A percentile compares a stretch with the other conserved stretches of the same genome.
These are phyloP conservation scores for Zymoseptoria tritici DNA, from an alignment of 2,329 filamentous ascomycete genomes.

Conservation along the genomic window DNA sequence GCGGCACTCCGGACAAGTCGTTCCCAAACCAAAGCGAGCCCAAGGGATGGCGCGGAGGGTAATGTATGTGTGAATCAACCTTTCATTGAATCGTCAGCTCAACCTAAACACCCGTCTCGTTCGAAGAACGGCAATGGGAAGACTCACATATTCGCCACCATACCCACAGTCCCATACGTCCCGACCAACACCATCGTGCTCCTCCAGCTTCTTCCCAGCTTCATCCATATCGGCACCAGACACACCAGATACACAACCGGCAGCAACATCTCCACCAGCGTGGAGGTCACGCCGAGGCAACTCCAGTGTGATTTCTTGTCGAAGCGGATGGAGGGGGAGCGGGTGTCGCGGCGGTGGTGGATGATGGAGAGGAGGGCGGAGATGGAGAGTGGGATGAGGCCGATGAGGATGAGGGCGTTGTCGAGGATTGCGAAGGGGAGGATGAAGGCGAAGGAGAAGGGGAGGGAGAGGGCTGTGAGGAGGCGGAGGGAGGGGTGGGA, in stretches of 20 bases:
- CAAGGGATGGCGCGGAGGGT: slow-evolving; percentile 7
- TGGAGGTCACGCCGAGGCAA: neutral
- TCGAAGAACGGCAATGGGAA: no score
- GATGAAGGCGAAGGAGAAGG: slow-evolving; percentile 14
- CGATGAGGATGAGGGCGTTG: slow-evolving; percentile 6
- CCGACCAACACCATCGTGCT: slow-evolving; percentile 7
- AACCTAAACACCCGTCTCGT: no score
- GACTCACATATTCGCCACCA: slow-evolving; percentile 18
- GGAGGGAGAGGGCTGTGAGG: slow-evolving; percentile 8
- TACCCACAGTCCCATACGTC: slow-evolving; percentile 12
- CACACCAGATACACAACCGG: slow-evolving; percentile 7
- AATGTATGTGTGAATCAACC: slow-evolving; percentile 15
- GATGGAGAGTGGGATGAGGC: slow-evolving; percentile 16
- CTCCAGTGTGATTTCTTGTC: neutral
- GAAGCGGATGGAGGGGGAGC: neutral
- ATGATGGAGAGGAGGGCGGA: slow-evolving; percentile 6
- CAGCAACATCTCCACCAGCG: slow-evolving; percentile 9
- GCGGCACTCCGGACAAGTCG: slow-evolving; percentile 16
- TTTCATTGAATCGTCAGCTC: slow-evolving; percentile 1
- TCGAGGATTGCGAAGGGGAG: slow-evolving; percentile 14
- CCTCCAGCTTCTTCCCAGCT: neutral
- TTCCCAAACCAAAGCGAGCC: neutral
- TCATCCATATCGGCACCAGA: slow-evolving; percentile 13
- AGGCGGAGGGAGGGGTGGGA: slow-evolving; percentile 12
- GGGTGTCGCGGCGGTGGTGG: neutral